Evolutionary conservation across 2,329 filamentous ascomycete species (phyloP), one percentile per base, ranked within the genome.

Genomic region (Mycosphaerella arachidis): DNA sequence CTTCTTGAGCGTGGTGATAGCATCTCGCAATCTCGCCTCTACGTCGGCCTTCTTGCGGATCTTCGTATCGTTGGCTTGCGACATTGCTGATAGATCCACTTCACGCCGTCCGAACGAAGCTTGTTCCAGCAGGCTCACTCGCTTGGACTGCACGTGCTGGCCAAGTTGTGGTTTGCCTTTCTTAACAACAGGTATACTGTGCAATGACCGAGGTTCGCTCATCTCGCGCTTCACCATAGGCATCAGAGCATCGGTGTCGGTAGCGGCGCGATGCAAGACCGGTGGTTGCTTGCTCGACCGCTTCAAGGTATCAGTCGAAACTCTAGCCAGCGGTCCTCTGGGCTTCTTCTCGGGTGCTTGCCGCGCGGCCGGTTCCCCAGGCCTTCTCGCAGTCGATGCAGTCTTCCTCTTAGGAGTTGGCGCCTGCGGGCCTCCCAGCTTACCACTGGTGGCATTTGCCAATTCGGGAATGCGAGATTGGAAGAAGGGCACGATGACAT

Each of bases 401-500:
- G 77, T 73, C 65, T 78, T 84, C 9, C 81, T 77, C 66, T 80
- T 82, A 29, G 84, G 85, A 4, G 86, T 81, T 24, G 83, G 76
- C 60, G 85, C 83, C 8, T 84, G 79, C 1, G 89, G 89, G 0
- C 89, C 90, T 16, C 90, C 90, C 4, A 93, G 80, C 71, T 92
- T 92, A 64, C 85, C 86, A 72, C 88, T 91, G 60, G 92, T 85
- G 4, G 81, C 79, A 51, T 86, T 82, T 68, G 89, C 91, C 13
- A 87, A 78, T 37, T 88, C 84, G 1, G 89, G 89, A n/a, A 92
- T 78, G 35, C 90, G 86, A 13, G 89, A 84, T 35, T 88, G 86
- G 71, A 91, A 94, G 75, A 93, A 93, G 35, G 90, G 90, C 48
- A 91, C 78, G 66, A 94, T 86, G 45, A 94, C 87, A 70, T 94